These are phyloP conservation scores for Kwoniella pini DNA, from an alignment of 768 basidiomycete species.

Conservation along the genomic window DNA sequence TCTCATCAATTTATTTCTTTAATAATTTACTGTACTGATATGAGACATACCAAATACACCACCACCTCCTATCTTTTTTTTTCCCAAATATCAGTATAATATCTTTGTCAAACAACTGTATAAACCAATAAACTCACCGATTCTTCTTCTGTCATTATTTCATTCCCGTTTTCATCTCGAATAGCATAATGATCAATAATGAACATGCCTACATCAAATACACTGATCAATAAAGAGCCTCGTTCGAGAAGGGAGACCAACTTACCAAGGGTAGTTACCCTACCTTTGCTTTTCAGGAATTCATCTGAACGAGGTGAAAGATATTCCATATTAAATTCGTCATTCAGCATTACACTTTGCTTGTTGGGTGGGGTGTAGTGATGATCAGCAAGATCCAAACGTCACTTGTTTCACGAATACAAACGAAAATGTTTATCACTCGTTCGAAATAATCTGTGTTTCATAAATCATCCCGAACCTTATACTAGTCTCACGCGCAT, in stretches of 20 bases:
- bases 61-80: constrained; percentile 50
- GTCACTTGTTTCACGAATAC: too few species aligned
- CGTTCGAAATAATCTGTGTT: too few species aligned
- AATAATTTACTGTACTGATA: too few species aligned
- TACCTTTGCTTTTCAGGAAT: constrained; percentile 12
- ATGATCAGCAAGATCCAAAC: too few species aligned
- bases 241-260: not conserved
- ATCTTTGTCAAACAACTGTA: not conserved
- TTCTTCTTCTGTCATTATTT: constrained; percentile 25
- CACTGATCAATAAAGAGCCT: not conserved
- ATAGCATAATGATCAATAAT: constrained; percentile 47
- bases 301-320: constrained; percentile 10
- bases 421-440: too few species aligned
- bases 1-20: not conserved
- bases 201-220: constrained; percentile 39
- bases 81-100: constrained; percentile 4
- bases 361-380: too few species aligned
- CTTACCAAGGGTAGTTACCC: constrained; percentile 32
- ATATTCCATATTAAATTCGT: constrained; percentile 1
- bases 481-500: too few species aligned
- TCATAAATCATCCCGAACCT: too few species aligned
- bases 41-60: constrained; percentile 35
- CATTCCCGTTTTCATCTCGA: constrained; percentile 19
- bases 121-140: constrained; percentile 18
- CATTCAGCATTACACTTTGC: too few species aligned